phyloP scores from a whole-genome alignment of 768 basidiomycete genomes.

The Lactifluus piperatus region DNA sequence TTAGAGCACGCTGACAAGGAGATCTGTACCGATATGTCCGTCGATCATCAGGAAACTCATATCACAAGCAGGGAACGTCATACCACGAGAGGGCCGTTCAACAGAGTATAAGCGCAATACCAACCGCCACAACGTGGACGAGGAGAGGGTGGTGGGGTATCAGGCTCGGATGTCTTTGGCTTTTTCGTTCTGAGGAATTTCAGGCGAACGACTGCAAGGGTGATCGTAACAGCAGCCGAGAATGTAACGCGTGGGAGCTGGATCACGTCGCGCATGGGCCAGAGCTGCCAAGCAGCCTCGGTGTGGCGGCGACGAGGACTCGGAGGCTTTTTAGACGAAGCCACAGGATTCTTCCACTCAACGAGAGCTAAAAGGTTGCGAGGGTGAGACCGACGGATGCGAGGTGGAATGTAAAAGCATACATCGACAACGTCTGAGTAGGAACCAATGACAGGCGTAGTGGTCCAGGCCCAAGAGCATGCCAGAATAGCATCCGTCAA shows the following conservation, averaged over 20 bases:
- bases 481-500: conserved; percentile 21
- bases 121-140: neutral
- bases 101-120: neutral
- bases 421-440: neutral
- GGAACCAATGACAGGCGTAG: conserved; percentile 14
- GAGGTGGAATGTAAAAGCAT: neutral
- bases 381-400: neutral
- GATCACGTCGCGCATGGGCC: neutral
- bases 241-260: neutral
- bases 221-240: neutral
- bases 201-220: neutral
- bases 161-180: too few relatives aligned
- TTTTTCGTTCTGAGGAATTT: neutral
- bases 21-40: neutral
- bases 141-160: neutral
- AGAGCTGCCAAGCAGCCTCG: neutral
- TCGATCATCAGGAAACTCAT: neutral
- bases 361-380: neutral
- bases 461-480: conserved; percentile 20
- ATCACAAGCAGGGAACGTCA: neutral
- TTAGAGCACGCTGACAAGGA: conserved; percentile 8
- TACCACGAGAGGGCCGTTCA: conserved; percentile 3
- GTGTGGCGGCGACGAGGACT: conserved; percentile 3
- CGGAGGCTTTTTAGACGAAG: neutral
- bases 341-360: neutral